Percentiles rank a stretch among this genome's conserved stretches.
phyloP scores from a whole-genome alignment of 2,329 filamentous ascomycete genomes.

The Boeremia lycopersici region DNA sequence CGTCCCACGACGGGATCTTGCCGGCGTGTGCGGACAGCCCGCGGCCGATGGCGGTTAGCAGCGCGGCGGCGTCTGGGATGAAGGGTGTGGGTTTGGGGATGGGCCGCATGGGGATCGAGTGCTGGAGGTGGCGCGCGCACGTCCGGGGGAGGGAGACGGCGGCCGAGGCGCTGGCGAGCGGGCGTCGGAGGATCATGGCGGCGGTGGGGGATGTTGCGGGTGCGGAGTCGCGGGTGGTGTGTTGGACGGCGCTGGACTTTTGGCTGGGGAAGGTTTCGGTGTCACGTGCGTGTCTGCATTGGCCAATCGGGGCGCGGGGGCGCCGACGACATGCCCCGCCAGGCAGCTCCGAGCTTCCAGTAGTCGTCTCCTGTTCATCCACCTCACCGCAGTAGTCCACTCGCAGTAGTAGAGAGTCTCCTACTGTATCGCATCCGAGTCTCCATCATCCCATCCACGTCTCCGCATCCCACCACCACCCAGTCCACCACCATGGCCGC shows the following conservation, averaged over 20 bases:
- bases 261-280: constrained; percentile 17
- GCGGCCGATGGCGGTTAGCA: constrained; percentile 90
- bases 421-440: constrained; percentile 73
- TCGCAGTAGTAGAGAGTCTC: constrained; percentile 89
- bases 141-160: constrained; percentile 34
- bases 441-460: constrained; percentile 5
- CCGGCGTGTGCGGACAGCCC: constrained; percentile 78
- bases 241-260: constrained; percentile 21
- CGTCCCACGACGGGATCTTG: constrained; percentile 91
- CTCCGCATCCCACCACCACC: not conserved
- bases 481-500: constrained; percentile 68
- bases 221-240: not conserved
- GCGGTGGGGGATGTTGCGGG: constrained; percentile 4
- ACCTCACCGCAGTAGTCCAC: not conserved
- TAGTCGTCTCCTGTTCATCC: too few species aligned
- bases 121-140: constrained; percentile 47
- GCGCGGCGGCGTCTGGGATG: constrained; percentile 82
- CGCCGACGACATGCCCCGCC: not conserved
- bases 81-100: constrained; percentile 79
- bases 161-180: constrained; percentile 36
- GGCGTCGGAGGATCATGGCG: constrained; percentile 46
- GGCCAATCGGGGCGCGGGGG: not conserved
- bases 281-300: not conserved
- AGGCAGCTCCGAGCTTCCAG: not conserved
- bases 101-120: constrained; percentile 48